Evolutionary conservation across 345 rosid species (phyloP), one percentile per base, ranked within the genome.

Genomic region (Lumnitzera racemosa): DNA sequence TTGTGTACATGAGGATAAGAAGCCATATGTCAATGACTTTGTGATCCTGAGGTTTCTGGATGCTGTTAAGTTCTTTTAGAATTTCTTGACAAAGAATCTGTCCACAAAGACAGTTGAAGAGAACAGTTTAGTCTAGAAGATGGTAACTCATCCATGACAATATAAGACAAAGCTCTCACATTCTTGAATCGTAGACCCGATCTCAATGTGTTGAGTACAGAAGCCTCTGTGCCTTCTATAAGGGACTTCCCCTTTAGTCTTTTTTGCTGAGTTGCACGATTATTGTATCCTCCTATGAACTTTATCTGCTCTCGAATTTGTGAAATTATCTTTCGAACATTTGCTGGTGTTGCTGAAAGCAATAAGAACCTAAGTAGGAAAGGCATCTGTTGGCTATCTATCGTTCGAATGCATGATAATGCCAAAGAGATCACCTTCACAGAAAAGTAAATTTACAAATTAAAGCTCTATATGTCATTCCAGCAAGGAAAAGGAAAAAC

Each of bases 61-160:
- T 75, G 74, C 83, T 51, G 24, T 67, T 76, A 68, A 90, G 61
- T 80, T 83, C 88, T 74, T 83, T 90, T 67, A 87, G 58, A 61
- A 90, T 77, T 78, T 90, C 97, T 69, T 81, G 88, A 67, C 88
- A 80, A 60, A 90, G 88, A 61, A 83, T 76, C 97, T 90, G 69
- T 36, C 43, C 43, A 36, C 36, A 54, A 31, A 61, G 23, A 23
- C 27, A 52, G 17, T 20, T 54, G 25, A 48, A 16, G 55, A n/a
- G 54, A 17, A 53, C 36, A 23, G 2, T 2, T 27, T 46, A 49
- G 17, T 14, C 55, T 12, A 24, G n/a, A 46, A 17, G 24, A 46
- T 12, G 9, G 55, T 11, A 29, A 57, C 61, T 70, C 41, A 13
- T 51, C 24, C 50, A 64, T 50, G 56, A 59, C 61, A 52, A 56